Evolutionary conservation across 1,284 basidiomycete genomes (phyloP).

Genomic region (Boletus sp.): DNA sequence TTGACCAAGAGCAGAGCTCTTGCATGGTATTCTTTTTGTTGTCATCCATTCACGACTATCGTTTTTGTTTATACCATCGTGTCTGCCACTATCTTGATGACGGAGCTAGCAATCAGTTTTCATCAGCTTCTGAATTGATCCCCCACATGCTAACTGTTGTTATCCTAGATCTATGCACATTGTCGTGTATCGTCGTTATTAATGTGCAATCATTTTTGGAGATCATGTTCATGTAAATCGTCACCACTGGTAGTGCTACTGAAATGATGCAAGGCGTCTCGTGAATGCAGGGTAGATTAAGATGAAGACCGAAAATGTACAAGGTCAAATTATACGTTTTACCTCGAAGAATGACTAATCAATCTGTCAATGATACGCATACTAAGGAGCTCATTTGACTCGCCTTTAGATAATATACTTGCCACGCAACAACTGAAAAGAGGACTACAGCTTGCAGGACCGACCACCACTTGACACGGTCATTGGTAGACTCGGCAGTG

Average conservation of each 20-base stretch:
- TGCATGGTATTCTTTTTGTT: constrained; percentile 22
- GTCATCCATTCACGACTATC: constrained; percentile 12
- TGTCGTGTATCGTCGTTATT: constrained; percentile 20
- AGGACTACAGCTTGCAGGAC: constrained; percentile 86
- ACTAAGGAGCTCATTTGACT: constrained; percentile 21
- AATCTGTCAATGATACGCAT: constrained; percentile 12
- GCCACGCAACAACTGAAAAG: constrained; percentile 91
- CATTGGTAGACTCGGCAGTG: constrained; percentile 92
- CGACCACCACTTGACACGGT: constrained; percentile 99
- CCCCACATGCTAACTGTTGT: constrained; percentile 27
- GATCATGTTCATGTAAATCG: neutral
- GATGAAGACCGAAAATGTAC: constrained; percentile 1
- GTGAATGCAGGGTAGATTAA: constrained; percentile 1
- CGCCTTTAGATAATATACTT: constrained; percentile 96
- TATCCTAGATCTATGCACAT: constrained; percentile 27
- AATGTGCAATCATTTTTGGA: constrained; percentile 13
- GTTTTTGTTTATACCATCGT: constrained; percentile 18
- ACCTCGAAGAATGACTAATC: constrained; percentile 87
- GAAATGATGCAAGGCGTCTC: neutral
- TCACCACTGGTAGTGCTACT: neutral
- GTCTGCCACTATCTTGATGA: constrained; percentile 11
- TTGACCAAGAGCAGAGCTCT: constrained; percentile 12
- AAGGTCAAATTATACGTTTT: constrained; percentile 78
- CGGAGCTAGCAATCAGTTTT: constrained; percentile 9
- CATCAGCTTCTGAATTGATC: neutral